Base-by-base conservation (phyloP, 345 rosid species). In the Aquilaria sinensis region DNA sequence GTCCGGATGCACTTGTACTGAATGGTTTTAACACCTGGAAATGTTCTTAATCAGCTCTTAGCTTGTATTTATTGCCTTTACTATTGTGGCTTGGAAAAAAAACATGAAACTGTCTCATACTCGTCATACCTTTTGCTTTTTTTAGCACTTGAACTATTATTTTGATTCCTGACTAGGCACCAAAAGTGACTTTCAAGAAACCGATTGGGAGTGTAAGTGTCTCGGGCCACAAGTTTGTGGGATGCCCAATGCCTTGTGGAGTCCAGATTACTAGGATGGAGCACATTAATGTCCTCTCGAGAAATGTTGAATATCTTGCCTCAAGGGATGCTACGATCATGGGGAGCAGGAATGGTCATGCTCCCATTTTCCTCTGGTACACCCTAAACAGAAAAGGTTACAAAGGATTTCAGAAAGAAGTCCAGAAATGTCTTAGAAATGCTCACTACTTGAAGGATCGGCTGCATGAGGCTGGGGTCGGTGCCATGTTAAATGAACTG, bases 231-330 rank as follows among this genome's bases (percentile, higher is more conserved):
- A 90, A 93, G 76, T 93, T 90, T 64, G 90, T 88, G 30, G 96
- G 98, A 10, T 93, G 98, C 69, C 98, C 97, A 55, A 93, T 93
- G 98, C 97, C 97, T 60, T 90, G 98, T 37, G 98, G 97, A 56
- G 96, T 93, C 67, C 97, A 88, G 78, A 74, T 93, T 72, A 90
- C 97, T 10, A 84, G 98, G 68, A 70, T 90, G 89, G 77, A 80
- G 63, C 89, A 90, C 71, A 80, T 93, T 62, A 90, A 88, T 73
- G 90, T 65, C 53, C 90, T 93, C 46, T 90, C 97, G 0, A 90
- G 77, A 34, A 93, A 90, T 51, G 92, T 93, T 0, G 97, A 93
- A 79, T 93, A 90, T 72, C 92, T 90, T 3, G 97, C 97, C 60
- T 93, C 97, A 46, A 80, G 96, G 75, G 97, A 90, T 70, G 99